These are phyloP conservation scores for Pichia sp. DNA, from an alignment of 1,139 yeast species.

Conservation along the genomic window DNA sequence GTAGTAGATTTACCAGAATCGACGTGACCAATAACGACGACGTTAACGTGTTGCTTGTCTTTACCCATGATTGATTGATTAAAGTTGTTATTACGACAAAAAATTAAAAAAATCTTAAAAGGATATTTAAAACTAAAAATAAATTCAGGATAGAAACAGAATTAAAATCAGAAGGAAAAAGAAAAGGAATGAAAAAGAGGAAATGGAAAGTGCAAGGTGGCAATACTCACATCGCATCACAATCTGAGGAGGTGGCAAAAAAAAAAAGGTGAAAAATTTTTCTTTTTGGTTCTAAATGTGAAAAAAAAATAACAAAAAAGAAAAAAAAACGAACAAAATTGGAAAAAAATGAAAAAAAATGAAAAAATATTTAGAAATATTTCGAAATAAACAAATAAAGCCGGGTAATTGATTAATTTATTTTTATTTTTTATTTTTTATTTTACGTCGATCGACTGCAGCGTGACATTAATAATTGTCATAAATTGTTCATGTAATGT, in stretches of 20 bases:
- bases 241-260: not conserved
- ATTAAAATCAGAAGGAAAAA: not conserved
- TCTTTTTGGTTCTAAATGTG: not conserved
- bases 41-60: conserved; percentile 96
- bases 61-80: conserved; percentile 41
- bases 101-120: not conserved
- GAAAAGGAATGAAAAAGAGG: not conserved
- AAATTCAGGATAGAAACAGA: not conserved
- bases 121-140: not conserved
- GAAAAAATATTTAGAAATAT: too few species aligned
- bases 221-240: not conserved
- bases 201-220: not conserved
- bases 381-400: too few species aligned
- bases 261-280: not conserved
- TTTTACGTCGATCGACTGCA: not conserved
- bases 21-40: conserved; percentile 99
- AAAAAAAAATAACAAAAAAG: not conserved
- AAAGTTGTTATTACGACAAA: not conserved
- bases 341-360: too few species aligned
- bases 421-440: not conserved
- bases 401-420: not conserved
- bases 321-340: too few species aligned
- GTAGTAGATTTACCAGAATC: conserved; percentile 98
- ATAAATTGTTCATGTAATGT: not conserved
- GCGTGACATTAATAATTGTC: not conserved